Percentiles rank a stretch among this genome's conserved stretches.
Evolutionary conservation across 2,329 filamentous ascomycete species (phyloP).

Genomic region (Paramyrothecium sp.): DNA sequence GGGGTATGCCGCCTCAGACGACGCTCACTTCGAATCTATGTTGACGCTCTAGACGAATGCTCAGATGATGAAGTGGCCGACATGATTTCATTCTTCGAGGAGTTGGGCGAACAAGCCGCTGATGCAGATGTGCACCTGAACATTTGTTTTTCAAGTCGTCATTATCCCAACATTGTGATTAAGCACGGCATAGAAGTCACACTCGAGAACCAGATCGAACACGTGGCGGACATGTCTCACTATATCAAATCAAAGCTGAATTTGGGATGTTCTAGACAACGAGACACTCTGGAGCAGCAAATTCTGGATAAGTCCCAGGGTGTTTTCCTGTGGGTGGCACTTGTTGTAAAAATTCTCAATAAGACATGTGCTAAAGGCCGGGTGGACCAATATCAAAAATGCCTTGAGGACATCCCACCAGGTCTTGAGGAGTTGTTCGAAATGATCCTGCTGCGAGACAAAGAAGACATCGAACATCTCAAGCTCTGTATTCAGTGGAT

Average conservation of each 20-base stretch:
- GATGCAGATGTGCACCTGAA: conserved; percentile 14
- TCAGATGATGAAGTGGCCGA: conserved; percentile 33
- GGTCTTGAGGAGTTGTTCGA: background rate
- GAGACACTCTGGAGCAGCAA: background rate
- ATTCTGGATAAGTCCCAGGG: background rate
- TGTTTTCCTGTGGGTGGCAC: background rate
- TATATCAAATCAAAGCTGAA: conserved; percentile 6
- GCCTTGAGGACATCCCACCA: background rate
- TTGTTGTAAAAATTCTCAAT: background rate
- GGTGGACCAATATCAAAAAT: background rate
- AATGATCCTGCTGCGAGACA: background rate
- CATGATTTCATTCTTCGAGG: conserved; percentile 40
- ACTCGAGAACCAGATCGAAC: conserved; percentile 15
- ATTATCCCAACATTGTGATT: conserved; percentile 29
- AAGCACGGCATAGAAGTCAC: conserved; percentile 8
- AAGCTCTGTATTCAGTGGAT: background rate
- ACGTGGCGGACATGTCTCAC: conserved; percentile 14
- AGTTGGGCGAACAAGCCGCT: conserved; percentile 24
- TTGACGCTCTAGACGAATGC: conserved; percentile 46
- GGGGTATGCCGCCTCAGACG: too few relatives aligned
- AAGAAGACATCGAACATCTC: background rate
- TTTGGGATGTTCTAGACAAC: background rate
- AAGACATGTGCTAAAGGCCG: background rate
- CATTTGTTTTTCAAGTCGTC: conserved; percentile 39
- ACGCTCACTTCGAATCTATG: background rate